Evolutionary conservation across 2,329 filamentous ascomycete genomes (phyloP).

Genomic region (Exophiala spinifera): DNA sequence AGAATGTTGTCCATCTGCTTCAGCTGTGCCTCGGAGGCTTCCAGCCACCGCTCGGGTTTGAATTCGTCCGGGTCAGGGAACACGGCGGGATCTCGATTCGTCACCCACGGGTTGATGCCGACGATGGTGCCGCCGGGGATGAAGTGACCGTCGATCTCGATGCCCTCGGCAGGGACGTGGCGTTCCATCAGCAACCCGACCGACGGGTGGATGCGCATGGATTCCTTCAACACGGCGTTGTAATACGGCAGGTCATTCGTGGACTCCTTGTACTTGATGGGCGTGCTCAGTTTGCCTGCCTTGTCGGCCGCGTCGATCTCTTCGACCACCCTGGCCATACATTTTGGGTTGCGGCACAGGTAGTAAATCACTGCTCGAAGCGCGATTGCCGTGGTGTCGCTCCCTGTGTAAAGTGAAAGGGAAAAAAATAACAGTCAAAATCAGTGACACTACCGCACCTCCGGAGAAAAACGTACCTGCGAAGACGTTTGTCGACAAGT

Average conservation of each 20-base stretch:
- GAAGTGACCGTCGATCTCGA: constrained; percentile 21
- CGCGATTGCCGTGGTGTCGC: constrained; percentile 25
- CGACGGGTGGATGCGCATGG: constrained; percentile 28
- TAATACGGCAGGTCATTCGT: constrained; percentile 20
- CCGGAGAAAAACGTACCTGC: constrained; percentile 20
- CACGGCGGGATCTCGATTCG: constrained; percentile 24
- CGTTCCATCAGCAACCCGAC: constrained; percentile 30
- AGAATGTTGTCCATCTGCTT: constrained; percentile 39
- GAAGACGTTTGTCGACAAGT: constrained; percentile 32
- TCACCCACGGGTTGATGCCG: constrained; percentile 31
- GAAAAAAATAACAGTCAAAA: too few relatives aligned
- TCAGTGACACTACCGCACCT: too few relatives aligned
- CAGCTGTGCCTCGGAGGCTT: constrained; percentile 25
- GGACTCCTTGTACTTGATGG: constrained; percentile 30
- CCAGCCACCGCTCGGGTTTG: constrained; percentile 34
- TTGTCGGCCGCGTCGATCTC: constrained; percentile 23
- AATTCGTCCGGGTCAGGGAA: constrained; percentile 27
- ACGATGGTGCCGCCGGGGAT: constrained; percentile 22
- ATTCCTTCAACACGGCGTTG: constrained; percentile 21
- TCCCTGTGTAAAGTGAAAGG: constrained; percentile 4
- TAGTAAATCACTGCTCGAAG: constrained; percentile 62
- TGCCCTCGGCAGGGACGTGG: constrained; percentile 25
- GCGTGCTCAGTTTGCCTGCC: constrained; percentile 17
- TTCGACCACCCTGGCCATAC: constrained; percentile 14
- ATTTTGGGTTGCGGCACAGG: constrained; percentile 59